A percentile compares a stretch with the other conserved stretches of the same genome.
Conservation (phyloP, 1,284 basidiomycete genomes). For the Cryptococcus maquisensis region DNA sequence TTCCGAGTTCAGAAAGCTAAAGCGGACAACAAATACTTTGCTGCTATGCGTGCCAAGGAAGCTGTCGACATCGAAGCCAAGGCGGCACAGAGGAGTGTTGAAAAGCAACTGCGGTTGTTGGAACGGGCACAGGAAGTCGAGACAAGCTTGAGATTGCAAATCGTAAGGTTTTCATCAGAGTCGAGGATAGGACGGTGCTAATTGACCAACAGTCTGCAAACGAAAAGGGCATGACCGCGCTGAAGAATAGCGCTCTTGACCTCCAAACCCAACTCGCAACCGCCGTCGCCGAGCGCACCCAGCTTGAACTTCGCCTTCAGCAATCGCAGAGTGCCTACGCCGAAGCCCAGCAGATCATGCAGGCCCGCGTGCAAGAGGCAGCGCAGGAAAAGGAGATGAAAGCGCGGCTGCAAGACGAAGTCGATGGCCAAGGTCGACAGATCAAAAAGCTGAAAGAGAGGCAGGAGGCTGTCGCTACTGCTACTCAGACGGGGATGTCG, state of each 20-base stretch:
- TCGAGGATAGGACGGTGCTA: background rate
- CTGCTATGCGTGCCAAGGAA: slow-evolving; percentile 85
- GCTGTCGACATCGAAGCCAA: slow-evolving; percentile 73
- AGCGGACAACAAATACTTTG: slow-evolving; percentile 91
- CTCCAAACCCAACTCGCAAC: slow-evolving; percentile 50
- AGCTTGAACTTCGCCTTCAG: slow-evolving; percentile 34
- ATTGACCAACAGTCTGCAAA: slow-evolving; percentile 51
- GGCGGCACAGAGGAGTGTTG: slow-evolving; percentile 60
- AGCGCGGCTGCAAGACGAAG: slow-evolving; percentile 46
- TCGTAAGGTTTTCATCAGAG: slow-evolving; percentile 52
- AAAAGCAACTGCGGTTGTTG: slow-evolving; percentile 73
- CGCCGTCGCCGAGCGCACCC: slow-evolving; percentile 38
- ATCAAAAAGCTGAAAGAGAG: slow-evolving; percentile 43
- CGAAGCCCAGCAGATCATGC: slow-evolving; percentile 43
- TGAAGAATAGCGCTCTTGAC: slow-evolving; percentile 50
- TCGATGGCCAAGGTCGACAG: slow-evolving; percentile 30
- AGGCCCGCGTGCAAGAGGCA: slow-evolving; percentile 45
- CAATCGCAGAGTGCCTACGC: slow-evolving; percentile 48
- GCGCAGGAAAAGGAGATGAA: slow-evolving; percentile 37
- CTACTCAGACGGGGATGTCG: slow-evolving; percentile 33
- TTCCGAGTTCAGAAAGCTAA: slow-evolving; percentile 65
- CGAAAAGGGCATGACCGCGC: slow-evolving; percentile 52
- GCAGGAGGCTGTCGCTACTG: slow-evolving; percentile 37
- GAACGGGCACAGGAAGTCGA: slow-evolving; percentile 68
- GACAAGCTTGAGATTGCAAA: slow-evolving; percentile 56